phyloP scores from a whole-genome alignment of 2,329 filamentous ascomycete genomes.

The Alternaria metachromatica region DNA sequence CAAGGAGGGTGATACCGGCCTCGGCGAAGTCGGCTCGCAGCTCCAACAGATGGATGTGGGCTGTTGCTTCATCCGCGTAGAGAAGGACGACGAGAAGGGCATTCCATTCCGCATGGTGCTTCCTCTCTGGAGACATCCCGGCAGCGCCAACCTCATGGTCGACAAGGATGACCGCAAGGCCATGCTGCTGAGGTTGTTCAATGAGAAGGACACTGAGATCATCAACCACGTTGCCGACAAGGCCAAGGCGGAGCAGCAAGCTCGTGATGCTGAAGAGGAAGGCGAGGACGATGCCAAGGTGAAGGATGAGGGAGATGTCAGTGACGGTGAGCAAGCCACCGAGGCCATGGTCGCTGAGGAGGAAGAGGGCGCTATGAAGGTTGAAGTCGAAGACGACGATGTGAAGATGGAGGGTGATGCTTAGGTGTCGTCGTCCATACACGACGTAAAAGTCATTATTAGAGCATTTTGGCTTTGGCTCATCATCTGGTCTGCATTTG shows the following conservation, averaged over 20 bases:
- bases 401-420: constrained; percentile 9
- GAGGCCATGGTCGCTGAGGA: constrained; percentile 8
- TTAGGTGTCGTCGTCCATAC: neutral
- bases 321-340: constrained; percentile 6
- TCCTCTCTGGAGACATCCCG: constrained; percentile 91
- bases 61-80: constrained; percentile 86
- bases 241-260: constrained; percentile 32
- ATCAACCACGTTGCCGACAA: constrained; percentile 47
- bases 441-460: neutral
- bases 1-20: constrained; percentile 73
- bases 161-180: constrained; percentile 94
- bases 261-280: constrained; percentile 25
- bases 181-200: constrained; percentile 89
- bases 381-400: constrained; percentile 4
- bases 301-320: constrained; percentile 7
- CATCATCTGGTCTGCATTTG: constrained; percentile 6
- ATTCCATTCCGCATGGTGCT: constrained; percentile 82
- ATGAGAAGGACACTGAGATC: constrained; percentile 83
- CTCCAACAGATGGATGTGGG: constrained; percentile 82
- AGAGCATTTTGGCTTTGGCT: neutral
- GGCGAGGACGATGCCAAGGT: constrained; percentile 12
- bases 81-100: constrained; percentile 72
- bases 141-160: constrained; percentile 94
- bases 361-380: constrained; percentile 10
- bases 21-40: constrained; percentile 87